Evolutionary conservation across 225 moss, liverwort and hornwort genomes (phyloP).

Genomic region (Pleurozium schreberi): DNA sequence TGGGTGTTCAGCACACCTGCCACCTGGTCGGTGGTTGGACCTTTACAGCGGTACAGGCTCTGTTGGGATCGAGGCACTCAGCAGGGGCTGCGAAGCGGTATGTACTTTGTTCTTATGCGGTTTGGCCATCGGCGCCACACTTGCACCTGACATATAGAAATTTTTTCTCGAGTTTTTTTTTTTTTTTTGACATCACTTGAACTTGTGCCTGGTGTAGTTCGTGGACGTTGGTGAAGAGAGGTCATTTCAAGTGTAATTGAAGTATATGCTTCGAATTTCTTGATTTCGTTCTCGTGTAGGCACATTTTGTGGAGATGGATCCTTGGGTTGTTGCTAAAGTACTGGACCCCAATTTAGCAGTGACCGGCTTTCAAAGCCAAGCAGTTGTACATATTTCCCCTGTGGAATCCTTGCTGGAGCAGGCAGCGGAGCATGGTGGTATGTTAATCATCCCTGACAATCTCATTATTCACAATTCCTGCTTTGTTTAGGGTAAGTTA

Average conservation of each 20-base stretch:
- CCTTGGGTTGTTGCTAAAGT: conserved; percentile 87
- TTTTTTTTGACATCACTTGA: neutral
- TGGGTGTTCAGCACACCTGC: conserved; percentile 53
- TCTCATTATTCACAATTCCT: neutral
- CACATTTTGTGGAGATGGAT: conserved; percentile 96
- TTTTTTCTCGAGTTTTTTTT: neutral
- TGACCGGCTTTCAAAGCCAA: conserved; percentile 52
- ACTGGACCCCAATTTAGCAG: conserved; percentile 62
- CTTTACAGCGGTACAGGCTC: conserved; percentile 96
- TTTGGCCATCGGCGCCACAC: conserved; percentile 1
- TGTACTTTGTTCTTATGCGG: neutral
- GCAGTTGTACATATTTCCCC: conserved; percentile 54
- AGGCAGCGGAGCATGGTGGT: conserved; percentile 59
- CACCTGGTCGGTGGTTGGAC: conserved; percentile 86
- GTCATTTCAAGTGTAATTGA: neutral
- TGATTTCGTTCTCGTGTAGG: conserved; percentile 19
- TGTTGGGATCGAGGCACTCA: conserved; percentile 92
- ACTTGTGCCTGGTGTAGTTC: neutral
- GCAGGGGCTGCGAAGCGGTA: conserved; percentile 75
- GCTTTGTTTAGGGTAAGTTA: neutral
- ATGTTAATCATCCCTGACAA: neutral
- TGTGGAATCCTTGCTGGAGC: conserved; percentile 68
- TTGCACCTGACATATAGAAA: neutral
- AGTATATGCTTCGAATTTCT: neutral
- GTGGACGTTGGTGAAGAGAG: neutral